Percentiles rank a stretch among this genome's conserved stretches.
phyloP scores from a whole-genome alignment of 306 rosid genomes.

The Pueraria montana region DNA sequence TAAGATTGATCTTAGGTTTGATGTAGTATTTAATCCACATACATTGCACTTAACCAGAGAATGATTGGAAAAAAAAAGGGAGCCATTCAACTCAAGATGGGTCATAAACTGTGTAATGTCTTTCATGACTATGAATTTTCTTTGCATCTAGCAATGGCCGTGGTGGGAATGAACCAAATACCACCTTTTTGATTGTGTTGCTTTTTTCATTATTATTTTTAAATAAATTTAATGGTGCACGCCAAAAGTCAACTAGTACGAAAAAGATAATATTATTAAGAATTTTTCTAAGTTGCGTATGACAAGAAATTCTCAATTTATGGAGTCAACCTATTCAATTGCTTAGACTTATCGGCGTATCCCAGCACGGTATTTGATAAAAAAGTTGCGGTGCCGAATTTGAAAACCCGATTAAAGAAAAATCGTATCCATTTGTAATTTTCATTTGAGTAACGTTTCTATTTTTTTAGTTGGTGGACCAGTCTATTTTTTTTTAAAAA shows the following conservation, averaged over 20 bases:
- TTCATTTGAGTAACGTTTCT: no score
- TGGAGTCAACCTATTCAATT: background rate
- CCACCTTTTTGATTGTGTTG: no score
- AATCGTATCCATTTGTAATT: no score
- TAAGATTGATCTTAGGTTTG: no score
- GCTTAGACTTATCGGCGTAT: no score
- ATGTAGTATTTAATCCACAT: no score
- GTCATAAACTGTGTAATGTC: no score
- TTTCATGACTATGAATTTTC: background rate
- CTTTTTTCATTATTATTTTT: background rate
- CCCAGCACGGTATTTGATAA: no score
- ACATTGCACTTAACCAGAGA: background rate
- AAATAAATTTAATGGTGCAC: background rate
- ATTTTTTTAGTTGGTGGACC: no score
- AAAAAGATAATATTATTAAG: background rate
- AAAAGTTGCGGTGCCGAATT: no score
- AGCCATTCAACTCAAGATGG: background rate
- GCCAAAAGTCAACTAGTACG: background rate
- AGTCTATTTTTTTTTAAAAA: no score
- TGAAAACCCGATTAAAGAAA: no score
- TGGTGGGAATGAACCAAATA: background rate
- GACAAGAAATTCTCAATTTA: background rate
- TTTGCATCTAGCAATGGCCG: background rate
- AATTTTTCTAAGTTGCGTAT: background rate
- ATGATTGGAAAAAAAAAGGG: background rate